Evolutionary conservation across 495 filamentous ascomycete species (phyloP).

Genomic region (Echria macrotheca): DNA sequence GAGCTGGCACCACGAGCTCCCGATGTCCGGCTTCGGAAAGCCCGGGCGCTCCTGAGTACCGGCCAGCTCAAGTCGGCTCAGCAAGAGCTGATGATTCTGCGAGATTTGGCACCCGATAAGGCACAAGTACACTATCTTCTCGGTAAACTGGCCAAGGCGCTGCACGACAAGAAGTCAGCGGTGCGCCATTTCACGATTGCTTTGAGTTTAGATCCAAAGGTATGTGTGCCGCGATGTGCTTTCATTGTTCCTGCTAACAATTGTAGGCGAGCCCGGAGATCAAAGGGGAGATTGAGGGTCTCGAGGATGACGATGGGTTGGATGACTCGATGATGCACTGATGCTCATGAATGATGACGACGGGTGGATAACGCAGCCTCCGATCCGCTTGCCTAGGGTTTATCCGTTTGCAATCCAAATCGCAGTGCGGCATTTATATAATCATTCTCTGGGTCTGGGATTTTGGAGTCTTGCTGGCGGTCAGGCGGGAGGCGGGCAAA

Average conservation of each 20-base stretch:
- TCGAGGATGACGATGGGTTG: slow-evolving; percentile 80
- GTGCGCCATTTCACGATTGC: slow-evolving; percentile 92
- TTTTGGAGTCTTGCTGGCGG: no score
- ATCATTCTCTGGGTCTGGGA: neutral
- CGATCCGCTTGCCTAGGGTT: neutral
- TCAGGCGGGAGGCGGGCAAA: no score
- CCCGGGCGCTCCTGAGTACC: slow-evolving; percentile 77
- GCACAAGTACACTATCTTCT: slow-evolving; percentile 93
- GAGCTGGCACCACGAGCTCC: slow-evolving; percentile 75
- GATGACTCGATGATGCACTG: slow-evolving; percentile 56
- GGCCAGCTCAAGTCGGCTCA: slow-evolving; percentile 65
- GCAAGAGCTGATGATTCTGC: slow-evolving; percentile 71
- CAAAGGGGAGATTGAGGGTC: slow-evolving; percentile 84
- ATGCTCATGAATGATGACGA: slow-evolving; percentile 26
- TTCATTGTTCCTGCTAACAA: slow-evolving; percentile 17
- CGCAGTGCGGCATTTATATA: neutral
- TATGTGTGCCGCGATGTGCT: slow-evolving; percentile 31
- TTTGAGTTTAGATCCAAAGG: slow-evolving; percentile 94
- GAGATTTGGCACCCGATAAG: slow-evolving; percentile 88
- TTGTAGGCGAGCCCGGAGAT: slow-evolving; percentile 78
- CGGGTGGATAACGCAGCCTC: neutral
- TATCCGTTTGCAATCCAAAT: neutral
- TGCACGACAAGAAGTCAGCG: slow-evolving; percentile 72
- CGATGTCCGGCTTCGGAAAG: slow-evolving; percentile 83
- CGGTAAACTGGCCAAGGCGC: slow-evolving; percentile 75